These are phyloP conservation scores for Fomitopsis palustris DNA, from an alignment of 1,284 basidiomycete species.

Conservation along the genomic window DNA sequence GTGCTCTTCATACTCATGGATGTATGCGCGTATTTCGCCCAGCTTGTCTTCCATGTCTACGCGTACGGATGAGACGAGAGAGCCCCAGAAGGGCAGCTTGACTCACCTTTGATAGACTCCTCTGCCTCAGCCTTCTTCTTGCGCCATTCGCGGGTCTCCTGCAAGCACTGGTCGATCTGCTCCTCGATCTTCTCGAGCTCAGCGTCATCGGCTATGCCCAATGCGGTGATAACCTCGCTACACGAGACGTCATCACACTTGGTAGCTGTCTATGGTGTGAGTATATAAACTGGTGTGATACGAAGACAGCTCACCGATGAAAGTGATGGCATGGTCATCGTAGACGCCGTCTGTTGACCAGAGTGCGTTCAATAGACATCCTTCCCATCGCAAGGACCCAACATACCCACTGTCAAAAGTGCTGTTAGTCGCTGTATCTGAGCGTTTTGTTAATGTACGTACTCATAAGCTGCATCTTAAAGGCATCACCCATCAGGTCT, in stretches of 20 bases:
- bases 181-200: slow-evolving; percentile 49
- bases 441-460: slow-evolving; percentile 27
- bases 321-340: slow-evolving; percentile 53
- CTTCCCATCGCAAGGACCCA: not conserved
- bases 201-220: slow-evolving; percentile 48
- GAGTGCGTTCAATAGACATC: not conserved
- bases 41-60: slow-evolving; percentile 38
- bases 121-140: slow-evolving; percentile 39
- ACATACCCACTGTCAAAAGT: slow-evolving; percentile 29
- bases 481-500: slow-evolving; percentile 60
- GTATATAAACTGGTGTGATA: not conserved
- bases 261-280: slow-evolving; percentile 35
- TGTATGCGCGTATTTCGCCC: slow-evolving; percentile 35
- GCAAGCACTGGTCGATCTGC: slow-evolving; percentile 35
- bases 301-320: slow-evolving; percentile 41
- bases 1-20: slow-evolving; percentile 43
- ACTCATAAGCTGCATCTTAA: slow-evolving; percentile 61
- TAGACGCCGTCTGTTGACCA: slow-evolving; percentile 34
- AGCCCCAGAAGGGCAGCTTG: not conserved
- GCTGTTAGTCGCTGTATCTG: not conserved
- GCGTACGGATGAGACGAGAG: slow-evolving; percentile 6
- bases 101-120: slow-evolving; percentile 38
- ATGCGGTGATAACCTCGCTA: slow-evolving; percentile 49
- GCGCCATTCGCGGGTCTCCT: slow-evolving; percentile 39
- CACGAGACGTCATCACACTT: slow-evolving; percentile 67